Evolutionary conservation across 768 basidiomycete genomes (phyloP).

Genomic region (Suillus paluster): DNA sequence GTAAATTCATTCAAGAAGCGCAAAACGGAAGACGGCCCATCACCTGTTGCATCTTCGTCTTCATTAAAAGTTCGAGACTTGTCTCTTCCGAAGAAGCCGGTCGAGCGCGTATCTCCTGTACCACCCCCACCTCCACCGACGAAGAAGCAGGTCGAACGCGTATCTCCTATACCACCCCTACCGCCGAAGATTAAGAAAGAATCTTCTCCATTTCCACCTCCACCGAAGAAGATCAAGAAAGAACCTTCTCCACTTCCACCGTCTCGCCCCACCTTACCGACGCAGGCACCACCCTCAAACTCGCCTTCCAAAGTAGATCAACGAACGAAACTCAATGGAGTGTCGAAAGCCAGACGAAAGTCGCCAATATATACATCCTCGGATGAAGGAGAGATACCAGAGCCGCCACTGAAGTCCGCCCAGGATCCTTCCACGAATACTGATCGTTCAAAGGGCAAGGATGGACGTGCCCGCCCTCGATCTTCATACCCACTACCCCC

Average conservation of each 20-base stretch:
- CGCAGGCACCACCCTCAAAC: neutral
- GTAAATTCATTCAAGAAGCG: slow-evolving; percentile 43
- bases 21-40: slow-evolving; percentile 43
- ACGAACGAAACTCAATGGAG: neutral
- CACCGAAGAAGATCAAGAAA: slow-evolving; percentile 40
- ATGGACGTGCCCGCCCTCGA: slow-evolving; percentile 33
- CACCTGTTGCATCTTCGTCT: slow-evolving; percentile 16
- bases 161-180: slow-evolving; percentile 18
- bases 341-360: slow-evolving; percentile 31
- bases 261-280: slow-evolving; percentile 20
- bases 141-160: slow-evolving; percentile 40
- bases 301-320: slow-evolving; percentile 1
- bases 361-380: slow-evolving; percentile 18
- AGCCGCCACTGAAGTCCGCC: slow-evolving; percentile 72
- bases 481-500: slow-evolving; percentile 42
- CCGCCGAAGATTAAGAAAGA: slow-evolving; percentile 44
- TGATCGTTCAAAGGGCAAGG: slow-evolving; percentile 20
- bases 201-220: slow-evolving; percentile 28
- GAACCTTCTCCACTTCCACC: slow-evolving; percentile 34
- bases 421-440: slow-evolving; percentile 42
- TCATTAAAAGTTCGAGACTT: slow-evolving; percentile 20
- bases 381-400: slow-evolving; percentile 57
- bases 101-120: slow-evolving; percentile 18
- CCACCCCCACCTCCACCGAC: too few relatives aligned
- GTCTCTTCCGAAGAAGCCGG: slow-evolving; percentile 43